These are phyloP conservation scores for Trichophyton mentagrophytes DNA, from an alignment of 2,329 filamentous ascomycete species.

Conservation along the genomic window DNA sequence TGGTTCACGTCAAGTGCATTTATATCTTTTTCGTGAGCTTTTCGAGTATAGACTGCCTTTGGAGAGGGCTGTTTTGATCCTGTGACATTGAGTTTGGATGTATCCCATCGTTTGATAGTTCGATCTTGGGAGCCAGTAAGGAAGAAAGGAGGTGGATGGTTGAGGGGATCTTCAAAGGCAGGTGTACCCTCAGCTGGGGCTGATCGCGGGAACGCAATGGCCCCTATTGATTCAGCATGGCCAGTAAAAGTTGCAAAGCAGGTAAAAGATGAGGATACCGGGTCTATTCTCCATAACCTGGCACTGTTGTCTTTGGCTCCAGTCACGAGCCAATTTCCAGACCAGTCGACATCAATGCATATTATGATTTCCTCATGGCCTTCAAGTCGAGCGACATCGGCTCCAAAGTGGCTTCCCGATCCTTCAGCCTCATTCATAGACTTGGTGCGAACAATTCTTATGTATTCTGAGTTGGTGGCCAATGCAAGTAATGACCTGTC, in stretches of 20 bases:
- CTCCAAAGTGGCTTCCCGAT: slow-evolving; percentile 60
- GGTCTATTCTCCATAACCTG: slow-evolving; percentile 76
- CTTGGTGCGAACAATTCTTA: slow-evolving; percentile 61
- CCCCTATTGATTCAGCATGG: slow-evolving; percentile 86
- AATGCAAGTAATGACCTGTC: slow-evolving; percentile 73
- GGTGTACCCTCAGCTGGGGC: slow-evolving; percentile 55
- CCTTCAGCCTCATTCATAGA: slow-evolving; percentile 22
- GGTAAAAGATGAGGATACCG: slow-evolving; percentile 57
- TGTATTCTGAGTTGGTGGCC: slow-evolving; percentile 88
- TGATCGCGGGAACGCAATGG: slow-evolving; percentile 66
- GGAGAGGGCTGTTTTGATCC: slow-evolving; percentile 22
- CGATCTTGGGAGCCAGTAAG: slow-evolving; percentile 90
- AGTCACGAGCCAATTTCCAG: slow-evolving; percentile 89
- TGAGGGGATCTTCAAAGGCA: slow-evolving; percentile 59
- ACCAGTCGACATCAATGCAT: slow-evolving; percentile 88
- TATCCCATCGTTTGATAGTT: slow-evolving; percentile 89
- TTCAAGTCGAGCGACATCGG: slow-evolving; percentile 72
- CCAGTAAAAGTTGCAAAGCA: slow-evolving; percentile 76
- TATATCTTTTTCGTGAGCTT: slow-evolving; percentile 97
- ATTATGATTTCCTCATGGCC: slow-evolving; percentile 95
- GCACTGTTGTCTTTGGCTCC: slow-evolving; percentile 96
- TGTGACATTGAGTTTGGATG: slow-evolving; percentile 41
- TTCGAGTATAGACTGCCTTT: slow-evolving; percentile 67
- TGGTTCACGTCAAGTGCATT: slow-evolving; percentile 80
- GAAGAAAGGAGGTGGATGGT: slow-evolving; percentile 69